These are phyloP conservation scores for Hirschfeldia incana DNA, from an alignment of 345 rosid genomes.

Conservation along the genomic window DNA sequence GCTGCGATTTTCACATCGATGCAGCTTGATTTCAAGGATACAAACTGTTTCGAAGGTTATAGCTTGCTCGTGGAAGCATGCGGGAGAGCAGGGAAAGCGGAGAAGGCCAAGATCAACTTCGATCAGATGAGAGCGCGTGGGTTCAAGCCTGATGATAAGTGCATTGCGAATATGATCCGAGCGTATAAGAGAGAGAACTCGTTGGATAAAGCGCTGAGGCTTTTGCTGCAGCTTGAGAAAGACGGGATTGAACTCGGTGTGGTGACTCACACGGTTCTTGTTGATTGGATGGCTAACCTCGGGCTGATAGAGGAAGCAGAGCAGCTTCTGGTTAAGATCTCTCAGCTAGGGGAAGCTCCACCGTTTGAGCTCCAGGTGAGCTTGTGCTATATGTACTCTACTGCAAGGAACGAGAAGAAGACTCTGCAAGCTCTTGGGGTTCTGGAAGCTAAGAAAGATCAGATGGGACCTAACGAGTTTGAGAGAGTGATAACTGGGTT, in stretches of 20 bases:
- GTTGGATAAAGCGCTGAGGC: slow-evolving; percentile 70
- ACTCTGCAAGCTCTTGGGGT: slow-evolving; percentile 74
- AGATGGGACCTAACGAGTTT: slow-evolving; percentile 56
- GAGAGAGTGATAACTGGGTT: slow-evolving; percentile 64
- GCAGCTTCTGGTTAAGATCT: slow-evolving; percentile 65
- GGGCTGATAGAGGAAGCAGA: slow-evolving; percentile 83
- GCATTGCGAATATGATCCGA: slow-evolving; percentile 58
- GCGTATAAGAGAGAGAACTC: slow-evolving; percentile 64
- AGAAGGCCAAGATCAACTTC: slow-evolving; percentile 60
- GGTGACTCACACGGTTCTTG: slow-evolving; percentile 64
- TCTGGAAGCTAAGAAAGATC: slow-evolving; percentile 52
- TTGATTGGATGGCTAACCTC: slow-evolving; percentile 75
- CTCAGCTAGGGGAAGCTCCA: slow-evolving; percentile 78
- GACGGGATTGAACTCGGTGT: slow-evolving; percentile 77
- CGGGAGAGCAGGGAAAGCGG: slow-evolving; percentile 49
- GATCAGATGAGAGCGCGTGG: slow-evolving; percentile 62
- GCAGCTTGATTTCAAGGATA: slow-evolving; percentile 40
- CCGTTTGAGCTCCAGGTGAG: slow-evolving; percentile 64
- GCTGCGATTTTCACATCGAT: slow-evolving; percentile 46
- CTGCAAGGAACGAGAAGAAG: slow-evolving; percentile 67
- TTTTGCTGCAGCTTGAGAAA: slow-evolving; percentile 74
- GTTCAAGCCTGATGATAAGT: slow-evolving; percentile 61
- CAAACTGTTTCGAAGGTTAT: slow-evolving; percentile 51
- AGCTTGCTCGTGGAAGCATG: slow-evolving; percentile 66
- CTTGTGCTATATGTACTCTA: slow-evolving; percentile 80